Base-by-base conservation (phyloP, 1,139 yeast species). In the Sugiyamaella paludigena region DNA sequence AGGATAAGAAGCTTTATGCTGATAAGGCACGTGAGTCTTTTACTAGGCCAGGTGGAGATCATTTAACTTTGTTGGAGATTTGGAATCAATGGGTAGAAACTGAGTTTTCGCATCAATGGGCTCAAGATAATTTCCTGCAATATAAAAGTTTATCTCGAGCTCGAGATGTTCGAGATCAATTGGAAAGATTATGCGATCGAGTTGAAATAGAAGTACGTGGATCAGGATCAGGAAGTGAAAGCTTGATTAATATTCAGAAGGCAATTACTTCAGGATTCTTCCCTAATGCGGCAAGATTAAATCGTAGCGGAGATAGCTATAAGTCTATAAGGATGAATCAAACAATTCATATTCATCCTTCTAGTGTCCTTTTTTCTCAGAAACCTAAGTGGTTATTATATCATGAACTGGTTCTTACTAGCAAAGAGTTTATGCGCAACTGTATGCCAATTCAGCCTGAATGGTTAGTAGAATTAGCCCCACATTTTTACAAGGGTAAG, bases 401-500 rank as follows among this genome's bases (percentile, higher is more conserved):
- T 64, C 87, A 89, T 60, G 97, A 91, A 60, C 72, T 92, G 59
- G 92, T 92, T 37, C 70, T 87, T 34, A 92, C 98, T 0, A 79
- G 87, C 41, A 87, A 84, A 64, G 98, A 91, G 70, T 92, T 80
- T 64, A 87, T 92, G 87, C 71, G 97, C 49, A 88, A 85, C 57
- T 87, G 95, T 62, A 76, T 88, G 75, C 79, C 84, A 0, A 72
- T 92, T 4, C 78, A 82, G 40, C 81, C 80, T 3, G 81, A 77
- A 49, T 83, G 88, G 87, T 62, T 85, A 36, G 62, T 63, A 4
- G 87, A 83, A 55, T 72, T 79, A 58, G 87, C 87, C 1, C 83
- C 85, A 8, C 89, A 84, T 59, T 81, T 74, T 58, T 79, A 68
- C 59, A 56, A 57, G 31, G 49, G 48, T 19, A 56, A 55, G 19